Percentiles rank a stretch among this genome's conserved stretches.
These are phyloP conservation scores for Amphibolis antarctica DNA, from an alignment of 106 monocot genomes.

Conservation along the genomic window DNA sequence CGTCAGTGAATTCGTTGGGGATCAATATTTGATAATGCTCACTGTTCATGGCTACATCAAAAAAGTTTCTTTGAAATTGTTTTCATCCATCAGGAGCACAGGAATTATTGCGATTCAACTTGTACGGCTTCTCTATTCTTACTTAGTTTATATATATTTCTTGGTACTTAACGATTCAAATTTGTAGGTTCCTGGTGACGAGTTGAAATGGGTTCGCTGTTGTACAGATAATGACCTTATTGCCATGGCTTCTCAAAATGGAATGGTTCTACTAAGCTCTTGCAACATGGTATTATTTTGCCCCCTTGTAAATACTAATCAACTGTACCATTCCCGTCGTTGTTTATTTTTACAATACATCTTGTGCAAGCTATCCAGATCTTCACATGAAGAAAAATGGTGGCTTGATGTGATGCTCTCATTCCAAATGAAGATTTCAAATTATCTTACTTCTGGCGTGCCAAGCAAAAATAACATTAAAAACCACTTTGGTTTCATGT, in stretches of 20 bases:
- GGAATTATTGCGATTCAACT: conserved; percentile 99
- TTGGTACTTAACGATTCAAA: background rate
- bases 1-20: conserved; percentile 82
- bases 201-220: conserved; percentile 85
- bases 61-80: conserved; percentile 85
- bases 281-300: conserved; percentile 52
- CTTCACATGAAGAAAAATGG: no score
- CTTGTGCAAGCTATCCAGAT: no score
- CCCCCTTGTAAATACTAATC: background rate
- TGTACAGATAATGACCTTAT: conserved; percentile 84
- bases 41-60: conserved; percentile 90
- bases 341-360: no score
- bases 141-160: background rate
- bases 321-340: no score
- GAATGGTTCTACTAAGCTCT: conserved; percentile 70
- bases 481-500: no score
- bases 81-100: conserved; percentile 72
- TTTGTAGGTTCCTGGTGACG: conserved; percentile 72
- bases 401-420: no score
- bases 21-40: conserved; percentile 85
- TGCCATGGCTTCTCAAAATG: conserved; percentile 87
- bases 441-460: no score
- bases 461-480: no score
- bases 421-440: no score
- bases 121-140: conserved; percentile 27